phyloP scores from a whole-genome alignment of 371 early-diverging fungal species.

The Capniomyces stellatus region DNA sequence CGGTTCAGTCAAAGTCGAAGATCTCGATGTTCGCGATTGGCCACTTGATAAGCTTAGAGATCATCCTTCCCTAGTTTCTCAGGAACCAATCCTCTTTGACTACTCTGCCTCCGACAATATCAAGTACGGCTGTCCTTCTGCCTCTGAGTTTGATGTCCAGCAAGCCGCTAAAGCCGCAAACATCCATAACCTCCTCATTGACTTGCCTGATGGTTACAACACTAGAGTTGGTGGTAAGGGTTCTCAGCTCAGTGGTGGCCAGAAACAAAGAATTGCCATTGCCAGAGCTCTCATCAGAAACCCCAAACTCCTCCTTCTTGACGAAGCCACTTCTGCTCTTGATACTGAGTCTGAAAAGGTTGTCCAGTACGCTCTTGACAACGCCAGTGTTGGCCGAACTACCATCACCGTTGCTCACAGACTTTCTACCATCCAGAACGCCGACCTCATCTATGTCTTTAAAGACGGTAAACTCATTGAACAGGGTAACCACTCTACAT shows the following conservation, averaged over 20 bases:
- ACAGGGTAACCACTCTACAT: conserved; percentile 58
- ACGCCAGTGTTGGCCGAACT: conserved; percentile 29
- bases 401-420: conserved; percentile 36
- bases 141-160: conserved; percentile 24
- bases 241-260: conserved; percentile 68
- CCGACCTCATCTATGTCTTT: conserved; percentile 58
- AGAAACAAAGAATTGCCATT: conserved; percentile 67
- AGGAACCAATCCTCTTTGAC: conserved; percentile 45
- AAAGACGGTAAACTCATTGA: conserved; percentile 61
- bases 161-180: conserved; percentile 31
- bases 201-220: conserved; percentile 52
- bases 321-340: conserved; percentile 30
- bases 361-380: conserved; percentile 26
- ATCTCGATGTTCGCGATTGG: conserved; percentile 39
- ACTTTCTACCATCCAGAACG: conserved; percentile 22
- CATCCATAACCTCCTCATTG: conserved; percentile 47
- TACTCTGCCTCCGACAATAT: conserved; percentile 29
- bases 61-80: conserved; percentile 63
- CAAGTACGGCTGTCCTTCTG: conserved; percentile 14
- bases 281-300: conserved; percentile 66
- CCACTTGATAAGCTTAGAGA: conserved; percentile 50
- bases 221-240: conserved; percentile 48
- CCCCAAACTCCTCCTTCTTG: conserved; percentile 35
- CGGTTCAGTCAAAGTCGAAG: conserved; percentile 46
- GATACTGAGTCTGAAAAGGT: conserved; percentile 24